Percentiles rank a stretch among this genome's conserved stretches.
Conservation (phyloP, 208 protist species). For the Willaertia magna region DNA sequence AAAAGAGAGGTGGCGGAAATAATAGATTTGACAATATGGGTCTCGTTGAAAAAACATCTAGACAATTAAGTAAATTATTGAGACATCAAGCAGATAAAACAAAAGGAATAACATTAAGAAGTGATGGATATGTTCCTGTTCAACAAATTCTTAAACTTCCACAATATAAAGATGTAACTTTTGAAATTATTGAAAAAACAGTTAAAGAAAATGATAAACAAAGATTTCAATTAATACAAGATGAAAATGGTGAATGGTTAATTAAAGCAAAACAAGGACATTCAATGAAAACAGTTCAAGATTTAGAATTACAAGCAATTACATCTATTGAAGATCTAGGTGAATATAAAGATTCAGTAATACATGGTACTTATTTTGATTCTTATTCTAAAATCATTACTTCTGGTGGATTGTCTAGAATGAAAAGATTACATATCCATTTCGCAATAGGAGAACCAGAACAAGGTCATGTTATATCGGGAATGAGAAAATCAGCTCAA, state of each 20-base stretch:
- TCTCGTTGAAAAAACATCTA: not conserved
- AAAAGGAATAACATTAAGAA: not conserved
- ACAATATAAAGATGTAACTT: not conserved
- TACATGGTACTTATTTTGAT: constrained; percentile 61
- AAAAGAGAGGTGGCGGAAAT: not conserved
- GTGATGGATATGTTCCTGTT: not conserved
- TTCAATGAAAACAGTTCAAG: constrained; percentile 42
- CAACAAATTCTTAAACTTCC: not conserved
- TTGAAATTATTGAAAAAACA: not conserved
- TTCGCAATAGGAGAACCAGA: constrained; percentile 53
- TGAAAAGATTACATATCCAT: constrained; percentile 68
- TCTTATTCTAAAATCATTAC: constrained; percentile 42
- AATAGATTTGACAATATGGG: too few species aligned
- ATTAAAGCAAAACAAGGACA: constrained; percentile 64
- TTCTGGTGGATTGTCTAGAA: constrained; percentile 51
- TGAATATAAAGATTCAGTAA: constrained; percentile 12
- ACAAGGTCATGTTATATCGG: constrained; percentile 49
- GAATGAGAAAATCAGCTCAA: constrained; percentile 51
- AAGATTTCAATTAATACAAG: not conserved
- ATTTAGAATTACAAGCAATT: constrained; percentile 44
- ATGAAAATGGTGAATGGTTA: constrained; percentile 29
- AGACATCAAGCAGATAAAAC: not conserved
- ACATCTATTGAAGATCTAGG: constrained; percentile 9
- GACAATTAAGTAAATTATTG: not conserved
- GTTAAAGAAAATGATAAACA: not conserved